phyloP scores from a whole-genome alignment of 2,329 filamentous ascomycete species.

The Aspergillus fructus region DNA sequence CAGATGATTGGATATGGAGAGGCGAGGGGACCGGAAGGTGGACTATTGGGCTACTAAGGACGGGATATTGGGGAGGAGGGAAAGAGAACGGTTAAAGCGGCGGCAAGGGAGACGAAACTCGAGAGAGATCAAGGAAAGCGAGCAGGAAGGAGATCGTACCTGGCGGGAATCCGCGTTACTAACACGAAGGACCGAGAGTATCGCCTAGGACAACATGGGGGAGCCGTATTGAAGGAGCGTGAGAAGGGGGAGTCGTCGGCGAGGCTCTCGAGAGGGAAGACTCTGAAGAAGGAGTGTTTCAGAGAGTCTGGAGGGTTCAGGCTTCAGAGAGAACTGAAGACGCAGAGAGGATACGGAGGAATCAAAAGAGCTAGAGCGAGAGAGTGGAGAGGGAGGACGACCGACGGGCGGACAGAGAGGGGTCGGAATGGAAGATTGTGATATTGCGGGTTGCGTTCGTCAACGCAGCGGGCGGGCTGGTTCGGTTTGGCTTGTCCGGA shows the following conservation, averaged over 20 bases:
- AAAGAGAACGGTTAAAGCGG: conserved; percentile 4
- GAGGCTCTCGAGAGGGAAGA: conserved; percentile 4
- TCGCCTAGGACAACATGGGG: conserved; percentile 33
- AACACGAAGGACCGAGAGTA: conserved; percentile 26
- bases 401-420: conserved; percentile 8
- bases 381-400: neutral
- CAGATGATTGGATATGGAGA: conserved; percentile 2
- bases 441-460: conserved; percentile 2
- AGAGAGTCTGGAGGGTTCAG: neutral
- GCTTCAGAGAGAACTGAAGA: neutral
- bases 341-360: neutral
- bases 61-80: neutral
- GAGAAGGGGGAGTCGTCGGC: neutral
- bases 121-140: conserved; percentile 2
- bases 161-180: conserved; percentile 30
- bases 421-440: conserved; percentile 11
- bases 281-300: neutral
- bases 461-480: neutral
- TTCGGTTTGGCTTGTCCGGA: conserved; percentile 1
- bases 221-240: conserved; percentile 1
- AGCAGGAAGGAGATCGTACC: conserved; percentile 20
- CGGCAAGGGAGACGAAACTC: conserved; percentile 10
- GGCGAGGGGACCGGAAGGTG: neutral
- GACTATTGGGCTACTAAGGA: neutral
- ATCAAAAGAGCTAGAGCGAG: neutral